phyloP scores from a whole-genome alignment of 2,329 filamentous ascomycete genomes.

The Phialemonium atrogriseum region DNA sequence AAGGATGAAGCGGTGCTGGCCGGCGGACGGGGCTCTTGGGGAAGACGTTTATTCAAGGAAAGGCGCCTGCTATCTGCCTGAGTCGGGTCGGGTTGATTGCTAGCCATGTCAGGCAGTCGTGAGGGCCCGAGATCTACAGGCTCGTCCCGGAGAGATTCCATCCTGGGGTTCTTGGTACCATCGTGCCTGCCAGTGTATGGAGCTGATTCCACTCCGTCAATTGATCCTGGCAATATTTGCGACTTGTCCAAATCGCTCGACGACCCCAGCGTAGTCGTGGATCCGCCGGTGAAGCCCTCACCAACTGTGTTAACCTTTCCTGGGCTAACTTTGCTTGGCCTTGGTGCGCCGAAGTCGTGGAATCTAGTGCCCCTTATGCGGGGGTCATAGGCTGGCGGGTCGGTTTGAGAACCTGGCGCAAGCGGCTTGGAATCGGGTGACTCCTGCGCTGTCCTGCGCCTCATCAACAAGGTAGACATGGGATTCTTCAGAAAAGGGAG shows the following conservation, averaged over 20 bases:
- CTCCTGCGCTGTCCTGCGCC: constrained; percentile 45
- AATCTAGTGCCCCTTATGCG: constrained; percentile 55
- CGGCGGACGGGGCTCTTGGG: constrained; percentile 3
- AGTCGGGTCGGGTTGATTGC: constrained; percentile 9
- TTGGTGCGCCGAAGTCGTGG: constrained; percentile 58
- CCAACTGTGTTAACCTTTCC: no score
- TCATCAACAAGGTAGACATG: constrained; percentile 49
- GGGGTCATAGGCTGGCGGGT: constrained; percentile 49
- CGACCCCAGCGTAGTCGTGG: no score
- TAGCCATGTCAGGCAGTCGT: no score
- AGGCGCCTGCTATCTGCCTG: constrained; percentile 9
- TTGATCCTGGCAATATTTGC: no score
- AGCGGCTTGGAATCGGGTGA: constrained; percentile 33
- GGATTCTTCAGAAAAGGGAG: constrained; percentile 52
- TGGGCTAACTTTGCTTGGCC: constrained; percentile 38
- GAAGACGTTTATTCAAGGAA: constrained; percentile 6
- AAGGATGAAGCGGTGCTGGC: neutral
- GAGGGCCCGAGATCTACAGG: constrained; percentile 13
- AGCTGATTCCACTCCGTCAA: no score
- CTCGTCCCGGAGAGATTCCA: neutral
- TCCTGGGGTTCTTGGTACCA: no score
- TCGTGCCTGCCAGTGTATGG: no score
- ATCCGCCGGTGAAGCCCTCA: no score
- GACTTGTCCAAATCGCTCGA: no score
- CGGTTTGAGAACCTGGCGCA: constrained; percentile 27